phyloP scores from a whole-genome alignment of 2,329 filamentous ascomycete species.

The Penicillium oxalicum region DNA sequence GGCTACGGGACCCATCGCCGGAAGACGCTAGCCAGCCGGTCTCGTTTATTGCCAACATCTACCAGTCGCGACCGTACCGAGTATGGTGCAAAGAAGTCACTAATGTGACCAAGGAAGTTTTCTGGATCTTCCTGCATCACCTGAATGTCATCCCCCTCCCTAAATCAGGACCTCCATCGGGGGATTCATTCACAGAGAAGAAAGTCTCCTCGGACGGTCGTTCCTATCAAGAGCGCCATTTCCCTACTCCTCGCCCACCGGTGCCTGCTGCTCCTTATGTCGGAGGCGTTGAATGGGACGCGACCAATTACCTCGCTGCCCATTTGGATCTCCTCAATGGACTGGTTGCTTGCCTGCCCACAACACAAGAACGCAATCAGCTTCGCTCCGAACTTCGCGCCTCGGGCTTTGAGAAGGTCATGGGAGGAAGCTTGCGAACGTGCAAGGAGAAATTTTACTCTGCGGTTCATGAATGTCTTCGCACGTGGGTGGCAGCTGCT shows the following conservation, averaged over 20 bases:
- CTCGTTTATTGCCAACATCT: conserved; percentile 85
- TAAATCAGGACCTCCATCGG: conserved; percentile 27
- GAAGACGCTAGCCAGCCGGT: conserved; percentile 71
- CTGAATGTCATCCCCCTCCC: conserved; percentile 69
- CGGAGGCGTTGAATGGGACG: conserved; percentile 96
- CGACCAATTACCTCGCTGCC: conserved; percentile 89
- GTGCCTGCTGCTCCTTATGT: conserved; percentile 94
- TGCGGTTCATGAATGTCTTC: conserved; percentile 78
- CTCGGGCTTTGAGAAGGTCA: conserved; percentile 84
- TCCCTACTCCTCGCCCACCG: conserved; percentile 78
- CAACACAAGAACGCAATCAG: conserved; percentile 62
- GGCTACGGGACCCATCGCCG: conserved; percentile 72
- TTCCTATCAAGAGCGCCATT: conserved; percentile 54
- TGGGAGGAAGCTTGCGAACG: conserved; percentile 75
- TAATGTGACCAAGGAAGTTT: conserved; percentile 94
- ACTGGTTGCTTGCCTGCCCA: conserved; percentile 73
- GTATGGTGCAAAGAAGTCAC: conserved; percentile 91
- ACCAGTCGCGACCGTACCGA: conserved; percentile 77
- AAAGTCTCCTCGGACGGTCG: conserved; percentile 12
- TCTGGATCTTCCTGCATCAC: conserved; percentile 97
- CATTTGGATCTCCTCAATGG: conserved; percentile 92
- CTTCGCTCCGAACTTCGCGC: conserved; percentile 72
- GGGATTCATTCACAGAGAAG: conserved; percentile 26
- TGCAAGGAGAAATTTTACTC: conserved; percentile 99
- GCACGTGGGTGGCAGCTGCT: conserved; percentile 85